A percentile compares a stretch with the other conserved stretches of the same genome.
Conservation (phyloP, 2,329 filamentous ascomycete species). For the Aureobasidium musti region DNA sequence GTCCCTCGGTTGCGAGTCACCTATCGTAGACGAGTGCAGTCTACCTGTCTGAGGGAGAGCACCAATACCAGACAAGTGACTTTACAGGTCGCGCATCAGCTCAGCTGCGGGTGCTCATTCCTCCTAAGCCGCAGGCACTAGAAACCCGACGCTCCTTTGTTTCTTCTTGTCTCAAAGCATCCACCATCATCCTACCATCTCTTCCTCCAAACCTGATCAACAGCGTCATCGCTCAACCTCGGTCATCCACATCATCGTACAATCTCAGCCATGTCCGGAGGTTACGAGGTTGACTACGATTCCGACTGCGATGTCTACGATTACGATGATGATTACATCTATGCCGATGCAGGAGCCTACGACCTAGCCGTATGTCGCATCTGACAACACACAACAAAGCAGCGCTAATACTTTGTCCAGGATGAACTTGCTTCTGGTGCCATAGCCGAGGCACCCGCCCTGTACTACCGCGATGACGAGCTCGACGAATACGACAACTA, state of each 20-base stretch:
- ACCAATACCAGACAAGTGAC: neutral
- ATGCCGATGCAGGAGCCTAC: slow-evolving; percentile 49
- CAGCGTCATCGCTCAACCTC: neutral
- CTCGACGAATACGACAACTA: slow-evolving; percentile 51
- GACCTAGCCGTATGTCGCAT: slow-evolving; percentile 41
- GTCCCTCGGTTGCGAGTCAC: neutral
- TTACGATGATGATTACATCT: slow-evolving; percentile 48
- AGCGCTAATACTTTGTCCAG: slow-evolving; percentile 33
- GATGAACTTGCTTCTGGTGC: slow-evolving; percentile 55
- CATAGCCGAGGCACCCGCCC: slow-evolving; percentile 47
- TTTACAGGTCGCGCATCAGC: neutral
- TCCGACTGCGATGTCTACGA: slow-evolving; percentile 47
- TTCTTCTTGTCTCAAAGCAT: neutral
- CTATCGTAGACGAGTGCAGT: slow-evolving; percentile 10
- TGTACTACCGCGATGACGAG: slow-evolving; percentile 40
- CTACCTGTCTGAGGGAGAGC: neutral
- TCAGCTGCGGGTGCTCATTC: neutral
- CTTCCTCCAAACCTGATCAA: neutral
- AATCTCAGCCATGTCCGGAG: slow-evolving; percentile 5
- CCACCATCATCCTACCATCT: neutral
- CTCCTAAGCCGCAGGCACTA: neutral
- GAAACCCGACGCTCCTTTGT: neutral
- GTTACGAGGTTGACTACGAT: slow-evolving; percentile 33
- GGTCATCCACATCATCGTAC: neutral
- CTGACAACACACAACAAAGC: neutral